Base-by-base conservation (phyloP, 768 basidiomycete species). In the Strobilomyces echinocephalus region DNA sequence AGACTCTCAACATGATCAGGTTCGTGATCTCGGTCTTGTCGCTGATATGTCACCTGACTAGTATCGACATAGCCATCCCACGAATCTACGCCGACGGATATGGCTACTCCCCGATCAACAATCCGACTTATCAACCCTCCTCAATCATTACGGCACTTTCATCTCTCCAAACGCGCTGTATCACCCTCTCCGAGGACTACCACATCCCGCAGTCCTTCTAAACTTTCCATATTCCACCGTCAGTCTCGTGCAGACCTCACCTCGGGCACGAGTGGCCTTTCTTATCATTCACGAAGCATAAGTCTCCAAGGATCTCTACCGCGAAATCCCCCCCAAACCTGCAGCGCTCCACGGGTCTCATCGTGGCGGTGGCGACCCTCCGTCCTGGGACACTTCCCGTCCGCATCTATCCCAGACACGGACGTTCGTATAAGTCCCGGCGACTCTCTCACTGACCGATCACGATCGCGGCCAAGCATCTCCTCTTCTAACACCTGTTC, bases 321-420 rank as follows among this genome's bases (percentile, higher is more conserved):
- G 49, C 63, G 47, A 45, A 31, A 51, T 46, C 35, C 41, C 40
- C 50, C 48, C 10, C 52, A 48, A 30, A 49, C 44, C 18, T 51
- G 51, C 7, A 55, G 46, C 30, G 26, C 30, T 26, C 59, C 59
- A 30, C 60, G 54, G 20, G 14, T 40, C 43, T 61, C 64, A 28
- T 64, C 70, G 11, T 73, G 79, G 46, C 79, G 72, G 68, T 84
- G 80, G 80, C 76, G 83, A n/a, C 83, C 86, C 11, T 82, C 77
- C 56, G 79, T 88, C 21, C 67, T 86, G 21, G 82, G 80, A 7
- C 81, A 87, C 58, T 87, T 87, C 62, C 72, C 78, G 28, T 75
- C 79, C 50, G 60, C 75, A 49, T 76, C 80, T 47, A 64, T 71
- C 30, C 72, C 78, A 40, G 77, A 75, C 60, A 58, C 72, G 41